These are phyloP conservation scores for Uronychia setigera DNA, from an alignment of 73 alveolate genomes.

Conservation along the genomic window DNA sequence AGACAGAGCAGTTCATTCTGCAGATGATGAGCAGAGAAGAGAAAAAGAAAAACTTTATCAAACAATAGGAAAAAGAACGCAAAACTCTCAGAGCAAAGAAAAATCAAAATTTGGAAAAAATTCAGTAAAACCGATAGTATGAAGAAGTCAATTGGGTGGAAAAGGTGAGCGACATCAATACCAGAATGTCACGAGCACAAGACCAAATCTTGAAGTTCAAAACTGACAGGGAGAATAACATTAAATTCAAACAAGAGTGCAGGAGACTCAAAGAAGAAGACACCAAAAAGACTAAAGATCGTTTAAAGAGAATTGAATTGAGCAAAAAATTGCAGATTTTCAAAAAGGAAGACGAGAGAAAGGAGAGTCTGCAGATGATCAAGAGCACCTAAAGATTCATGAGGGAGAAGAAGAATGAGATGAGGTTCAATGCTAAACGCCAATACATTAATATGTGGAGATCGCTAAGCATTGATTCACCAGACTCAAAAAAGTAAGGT, in stretches of 20 bases:
- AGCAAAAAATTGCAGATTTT: neutral
- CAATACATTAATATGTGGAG: neutral
- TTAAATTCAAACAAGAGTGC: neutral
- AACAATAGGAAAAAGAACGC: neutral
- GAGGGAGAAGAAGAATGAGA: neutral
- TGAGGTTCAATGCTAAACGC: neutral
- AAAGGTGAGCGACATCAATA: neutral
- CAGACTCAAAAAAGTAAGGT: neutral
- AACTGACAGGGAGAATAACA: neutral
- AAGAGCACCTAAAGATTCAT: neutral
- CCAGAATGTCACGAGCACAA: neutral
- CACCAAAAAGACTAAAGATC: neutral
- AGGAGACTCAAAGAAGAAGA: neutral
- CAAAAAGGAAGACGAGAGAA: neutral
- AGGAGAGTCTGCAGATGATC: neutral
- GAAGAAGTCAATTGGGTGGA: neutral
- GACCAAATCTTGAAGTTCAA: neutral
- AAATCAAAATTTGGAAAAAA: neutral
- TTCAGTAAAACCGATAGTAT: neutral
- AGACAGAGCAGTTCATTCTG: neutral
- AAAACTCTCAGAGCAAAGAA: neutral
- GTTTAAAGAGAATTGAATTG: neutral
- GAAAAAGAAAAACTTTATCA: neutral
- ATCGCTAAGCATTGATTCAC: neutral
- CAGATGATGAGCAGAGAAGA: neutral